Percentiles rank a stretch among this genome's conserved stretches.
Conservation (phyloP, 1,284 basidiomycete genomes). For the Cutaneotrichosporon arboriforme region DNA sequence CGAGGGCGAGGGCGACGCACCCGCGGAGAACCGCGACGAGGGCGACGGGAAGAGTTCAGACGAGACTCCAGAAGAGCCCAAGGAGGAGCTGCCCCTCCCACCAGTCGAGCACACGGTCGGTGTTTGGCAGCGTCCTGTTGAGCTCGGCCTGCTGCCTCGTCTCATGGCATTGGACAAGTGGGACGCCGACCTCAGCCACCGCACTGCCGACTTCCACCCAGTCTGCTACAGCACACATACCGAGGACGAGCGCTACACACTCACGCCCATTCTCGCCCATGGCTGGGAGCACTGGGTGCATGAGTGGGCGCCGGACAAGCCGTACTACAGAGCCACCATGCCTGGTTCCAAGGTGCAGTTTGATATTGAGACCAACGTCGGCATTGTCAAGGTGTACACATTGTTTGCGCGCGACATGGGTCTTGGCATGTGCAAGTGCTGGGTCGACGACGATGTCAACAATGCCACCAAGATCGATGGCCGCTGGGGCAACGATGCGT, state of each 20-base stretch:
- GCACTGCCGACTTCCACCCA: constrained; percentile 32
- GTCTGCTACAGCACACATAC: constrained; percentile 35
- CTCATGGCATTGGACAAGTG: constrained; percentile 37
- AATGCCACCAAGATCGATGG: constrained; percentile 26
- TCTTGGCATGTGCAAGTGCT: constrained; percentile 42
- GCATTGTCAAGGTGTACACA: constrained; percentile 44
- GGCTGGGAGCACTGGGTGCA: constrained; percentile 46
- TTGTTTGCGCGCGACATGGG: constrained; percentile 39
- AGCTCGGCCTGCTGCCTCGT: constrained; percentile 40
- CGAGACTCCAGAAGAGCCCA: background rate
- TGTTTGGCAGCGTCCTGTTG: constrained; percentile 30
- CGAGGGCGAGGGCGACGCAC: background rate
- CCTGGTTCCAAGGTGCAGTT: constrained; percentile 38
- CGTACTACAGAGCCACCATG: constrained; percentile 34
- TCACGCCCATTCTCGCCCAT: constrained; percentile 30
- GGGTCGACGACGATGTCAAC: constrained; percentile 36
- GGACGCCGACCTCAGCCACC: constrained; percentile 28
- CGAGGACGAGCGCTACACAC: constrained; percentile 30
- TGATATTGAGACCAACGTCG: constrained; percentile 37
- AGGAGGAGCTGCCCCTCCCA: background rate
- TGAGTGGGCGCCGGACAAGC: constrained; percentile 41
- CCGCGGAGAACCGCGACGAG: background rate
- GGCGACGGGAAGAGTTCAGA: background rate
- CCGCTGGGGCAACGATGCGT: constrained; percentile 28
- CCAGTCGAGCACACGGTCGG: constrained; percentile 21